Base-by-base conservation (phyloP, 2,329 filamentous ascomycete species). In the Ceratocystis papillata region DNA sequence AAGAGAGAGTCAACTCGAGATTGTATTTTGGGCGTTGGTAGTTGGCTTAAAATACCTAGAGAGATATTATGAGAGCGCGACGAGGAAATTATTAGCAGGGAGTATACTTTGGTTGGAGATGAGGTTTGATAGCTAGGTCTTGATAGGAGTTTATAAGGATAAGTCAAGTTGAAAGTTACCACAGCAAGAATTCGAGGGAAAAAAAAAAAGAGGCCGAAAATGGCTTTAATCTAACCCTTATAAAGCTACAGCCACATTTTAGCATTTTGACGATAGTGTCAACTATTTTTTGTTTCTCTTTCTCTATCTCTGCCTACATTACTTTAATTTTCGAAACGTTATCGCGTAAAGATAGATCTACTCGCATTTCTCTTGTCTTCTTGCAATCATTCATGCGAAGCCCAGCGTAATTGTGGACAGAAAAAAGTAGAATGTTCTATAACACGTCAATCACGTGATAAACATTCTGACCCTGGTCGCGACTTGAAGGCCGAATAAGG, bases 71-170 rank as follows among this genome's bases (percentile, higher is more conserved):
- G 37, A 41, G 37, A n/a, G 28, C 55, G 33, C 55, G 55, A 30
- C 28, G 33, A 20, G 8, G 30, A 37, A 59, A 59, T 30, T n/a
- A 59, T 37, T 30, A 20, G 28, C 55, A 37, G 7, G 33, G 12
- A 17, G n/a, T 59, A n/a, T 10, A 7, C 15, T 30, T 33, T 10
- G 33, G 25, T 17, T 59, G 17, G 55, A 37, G 28, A 8, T 28
- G 53, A 30, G 28, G 33, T 6, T 33, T 59, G 28, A n/a, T 2
- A 37, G 17, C 10, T 15, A 12, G 37, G 37, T 17, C 55, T 59
- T 59, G 55, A 37, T 59, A 59, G 33, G 55, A 59, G 22, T 59
- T 37, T 59, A 33, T 30, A 8, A 59, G 55, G 25, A 59, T 59
- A 59, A 37, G 55, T 37, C n/a, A 37, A 33, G 33, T 30, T n/a